Base-by-base conservation (phyloP, 768 basidiomycete species). In the Russula lepida region DNA sequence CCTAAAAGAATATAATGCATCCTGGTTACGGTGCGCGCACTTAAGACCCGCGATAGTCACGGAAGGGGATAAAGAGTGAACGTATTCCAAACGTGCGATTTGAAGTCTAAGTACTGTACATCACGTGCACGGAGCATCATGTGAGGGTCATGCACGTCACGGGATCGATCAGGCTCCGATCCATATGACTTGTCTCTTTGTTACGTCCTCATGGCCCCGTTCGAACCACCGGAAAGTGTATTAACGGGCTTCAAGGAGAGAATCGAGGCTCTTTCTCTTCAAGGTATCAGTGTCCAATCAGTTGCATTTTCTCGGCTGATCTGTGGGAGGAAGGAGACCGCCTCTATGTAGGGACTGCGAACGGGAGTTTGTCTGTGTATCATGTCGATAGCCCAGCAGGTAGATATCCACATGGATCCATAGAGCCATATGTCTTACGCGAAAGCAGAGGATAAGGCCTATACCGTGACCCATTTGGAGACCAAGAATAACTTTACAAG, bases 401-500 rank as follows among this genome's bases (percentile, higher is more conserved):
- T 82, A 47, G 47, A 75, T 68, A 25, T 46, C 11, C 23, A 12
- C 25, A 44, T 49, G 39, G 54, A 60, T 21, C 25, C 59, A 44
- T n/a, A 15, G 2, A 50, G 6, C 55, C 30, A 21, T 51, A 7
- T 33, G 4, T 23, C 2, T 54, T 19, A 51, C 49, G 6, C 41
- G 50, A 27, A 32, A 63, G 35, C 32, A 66, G 76, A 73, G 46
- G 75, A 70, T 21, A 69, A 65, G 33, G 72, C 75, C 30, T 69
- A 69, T 21, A 54, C 53, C 27, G 69, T 78, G 0, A 75, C 77
- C 41, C 72, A 83, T 1, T 74, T 85, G 4, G 88, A 91, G 68
- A 78, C 79, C 32, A 90, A 80, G 81, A 86, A 85, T 68, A 76
- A 73, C 13, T 70, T 92, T 35, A 78, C 83, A 28, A 76, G 82